Conservation (phyloP, 805 yeast genomes). For the Metschnikowia henanensis region DNA sequence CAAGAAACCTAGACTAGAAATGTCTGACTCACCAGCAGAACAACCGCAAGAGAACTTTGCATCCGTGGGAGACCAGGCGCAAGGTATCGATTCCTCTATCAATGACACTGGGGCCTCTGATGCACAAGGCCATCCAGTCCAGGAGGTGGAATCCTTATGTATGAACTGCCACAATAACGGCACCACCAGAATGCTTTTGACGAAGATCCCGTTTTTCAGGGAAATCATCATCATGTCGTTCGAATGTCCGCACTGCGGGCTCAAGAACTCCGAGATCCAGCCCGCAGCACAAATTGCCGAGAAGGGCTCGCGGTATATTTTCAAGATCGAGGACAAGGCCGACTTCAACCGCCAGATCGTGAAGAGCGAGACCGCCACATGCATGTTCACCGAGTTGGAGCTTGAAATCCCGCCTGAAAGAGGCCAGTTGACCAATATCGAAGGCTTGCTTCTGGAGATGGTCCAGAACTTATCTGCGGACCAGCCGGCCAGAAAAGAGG, state of each 20-base stretch:
- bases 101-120: slow-evolving; percentile 73
- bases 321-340: slow-evolving; percentile 63
- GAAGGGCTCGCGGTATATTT: slow-evolving; percentile 73
- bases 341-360: slow-evolving; percentile 92
- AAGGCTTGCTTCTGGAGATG: slow-evolving; percentile 86
- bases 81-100: slow-evolving; percentile 46
- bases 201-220: slow-evolving; percentile 87
- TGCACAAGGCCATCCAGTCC: slow-evolving; percentile 90
- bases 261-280: slow-evolving; percentile 89
- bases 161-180: slow-evolving; percentile 94
- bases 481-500: slow-evolving; percentile 74
- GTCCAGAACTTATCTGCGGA: slow-evolving; percentile 74
- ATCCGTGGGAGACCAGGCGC: slow-evolving; percentile 32
- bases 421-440: slow-evolving; percentile 91
- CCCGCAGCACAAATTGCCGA: slow-evolving; percentile 93
- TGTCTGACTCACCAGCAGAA: slow-evolving; percentile 10
- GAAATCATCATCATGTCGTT: slow-evolving; percentile 94
- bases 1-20: slow-evolving; percentile 18
- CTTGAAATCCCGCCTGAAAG: slow-evolving; percentile 94
- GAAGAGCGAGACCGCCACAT: slow-evolving; percentile 82
- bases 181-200: slow-evolving; percentile 75
- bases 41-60: slow-evolving; percentile 16
- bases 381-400: slow-evolving; percentile 80
- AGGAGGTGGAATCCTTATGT: slow-evolving; percentile 91
- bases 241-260: slow-evolving; percentile 92